Evolutionary conservation across 495 filamentous ascomycete species (phyloP).

Genomic region (Arthonia radiata): DNA sequence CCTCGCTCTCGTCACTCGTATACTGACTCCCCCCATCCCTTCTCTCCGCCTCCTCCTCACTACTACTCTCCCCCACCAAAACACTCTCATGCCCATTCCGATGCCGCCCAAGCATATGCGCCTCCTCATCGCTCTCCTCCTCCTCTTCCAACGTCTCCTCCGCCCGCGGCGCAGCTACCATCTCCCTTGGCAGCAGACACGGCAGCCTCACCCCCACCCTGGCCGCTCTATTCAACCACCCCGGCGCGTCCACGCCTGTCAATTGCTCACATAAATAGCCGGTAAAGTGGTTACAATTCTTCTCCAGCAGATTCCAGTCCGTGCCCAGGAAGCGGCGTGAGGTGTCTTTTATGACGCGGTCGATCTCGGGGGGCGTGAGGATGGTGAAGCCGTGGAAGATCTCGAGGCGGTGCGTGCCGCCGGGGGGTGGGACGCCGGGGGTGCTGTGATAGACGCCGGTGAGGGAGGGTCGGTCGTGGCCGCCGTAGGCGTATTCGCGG

Average conservation of each 20-base stretch:
- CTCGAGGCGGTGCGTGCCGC: slow-evolving; percentile 41
- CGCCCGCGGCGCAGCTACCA: slow-evolving; percentile 51
- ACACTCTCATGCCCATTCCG: too few species aligned
- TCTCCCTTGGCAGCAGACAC: slow-evolving; percentile 55
- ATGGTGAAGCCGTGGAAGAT: slow-evolving; percentile 52
- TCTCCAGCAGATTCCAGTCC: slow-evolving; percentile 48
- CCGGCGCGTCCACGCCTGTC: slow-evolving; percentile 35
- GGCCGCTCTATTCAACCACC: slow-evolving; percentile 57
- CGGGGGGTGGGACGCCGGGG: slow-evolving; percentile 39
- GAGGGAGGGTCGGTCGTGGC: slow-evolving; percentile 36
- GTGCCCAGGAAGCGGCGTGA: slow-evolving; percentile 43
- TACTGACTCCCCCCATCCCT: slow-evolving; percentile 3
- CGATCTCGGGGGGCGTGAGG: slow-evolving; percentile 34
- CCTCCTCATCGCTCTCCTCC: slow-evolving; percentile 23
- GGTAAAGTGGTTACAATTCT: slow-evolving; percentile 71
- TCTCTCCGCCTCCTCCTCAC: slow-evolving; percentile 1
- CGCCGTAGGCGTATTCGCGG: slow-evolving; percentile 62
- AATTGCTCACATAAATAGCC: slow-evolving; percentile 38
- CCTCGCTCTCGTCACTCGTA: too few species aligned
- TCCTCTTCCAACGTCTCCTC: slow-evolving; percentile 39
- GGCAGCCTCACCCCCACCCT: slow-evolving; percentile 50
- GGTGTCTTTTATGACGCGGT: slow-evolving; percentile 34
- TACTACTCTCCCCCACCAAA: slow-evolving; percentile 5
- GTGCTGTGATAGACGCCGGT: slow-evolving; percentile 39
- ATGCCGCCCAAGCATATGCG: slow-evolving; percentile 28